Evolutionary conservation across 768 basidiomycete genomes (phyloP).

Genomic region (Cytidiella melzeri): DNA sequence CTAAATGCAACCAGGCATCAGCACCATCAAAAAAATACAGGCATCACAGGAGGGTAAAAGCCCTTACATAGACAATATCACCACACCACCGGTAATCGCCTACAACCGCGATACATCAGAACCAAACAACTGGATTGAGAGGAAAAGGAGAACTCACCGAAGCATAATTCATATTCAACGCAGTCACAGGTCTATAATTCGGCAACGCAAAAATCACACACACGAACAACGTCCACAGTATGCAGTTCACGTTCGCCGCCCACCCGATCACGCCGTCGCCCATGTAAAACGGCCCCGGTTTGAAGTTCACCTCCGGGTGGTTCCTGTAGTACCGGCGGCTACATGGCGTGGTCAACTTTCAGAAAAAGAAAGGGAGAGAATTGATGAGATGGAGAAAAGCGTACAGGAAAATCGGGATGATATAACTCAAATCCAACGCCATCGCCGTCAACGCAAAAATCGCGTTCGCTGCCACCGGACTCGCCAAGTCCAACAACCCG

Average conservation of each 20-base stretch:
- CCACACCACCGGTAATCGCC: slow-evolving; percentile 31
- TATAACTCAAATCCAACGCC: slow-evolving; percentile 72
- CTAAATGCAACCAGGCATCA: neutral
- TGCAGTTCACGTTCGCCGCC: slow-evolving; percentile 57
- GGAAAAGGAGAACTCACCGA: slow-evolving; percentile 32
- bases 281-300: slow-evolving; percentile 85
- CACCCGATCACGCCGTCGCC: slow-evolving; percentile 60
- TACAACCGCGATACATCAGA: neutral
- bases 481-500: slow-evolving; percentile 71
- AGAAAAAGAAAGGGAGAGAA: slow-evolving; percentile 18
- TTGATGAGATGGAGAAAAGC: slow-evolving; percentile 10
- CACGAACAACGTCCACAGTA: slow-evolving; percentile 64
- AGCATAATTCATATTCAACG: slow-evolving; percentile 67
- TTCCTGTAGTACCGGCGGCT: slow-evolving; percentile 57
- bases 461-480: slow-evolving; percentile 69
- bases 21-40: neutral
- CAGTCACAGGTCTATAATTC: slow-evolving; percentile 61
- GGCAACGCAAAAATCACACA: slow-evolving; percentile 71
- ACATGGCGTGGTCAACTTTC: neutral
- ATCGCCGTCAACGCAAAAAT: slow-evolving; percentile 81
- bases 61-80: slow-evolving; percentile 27
- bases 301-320: slow-evolving; percentile 80
- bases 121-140: no score
- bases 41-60: neutral
- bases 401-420: slow-evolving; percentile 71